Percentiles rank a stretch among this genome's conserved stretches.
phyloP scores from a whole-genome alignment of 768 basidiomycete genomes.

The Amanita rubescens region DNA sequence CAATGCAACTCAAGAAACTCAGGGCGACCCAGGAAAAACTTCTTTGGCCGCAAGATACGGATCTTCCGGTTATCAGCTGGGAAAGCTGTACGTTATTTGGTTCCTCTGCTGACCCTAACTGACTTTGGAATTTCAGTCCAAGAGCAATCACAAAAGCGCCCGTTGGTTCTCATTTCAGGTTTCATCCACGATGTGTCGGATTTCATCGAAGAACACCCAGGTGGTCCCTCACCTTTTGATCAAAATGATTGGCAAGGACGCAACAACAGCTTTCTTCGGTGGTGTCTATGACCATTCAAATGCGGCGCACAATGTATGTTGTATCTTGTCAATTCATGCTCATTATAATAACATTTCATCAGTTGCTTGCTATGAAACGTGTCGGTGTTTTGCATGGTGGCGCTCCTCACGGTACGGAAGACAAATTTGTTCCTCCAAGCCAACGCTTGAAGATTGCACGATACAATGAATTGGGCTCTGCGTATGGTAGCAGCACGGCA shows the following conservation, averaged over 20 bases:
- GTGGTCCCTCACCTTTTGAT: conserved; percentile 79
- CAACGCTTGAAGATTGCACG: conserved; percentile 65
- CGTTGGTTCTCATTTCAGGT: conserved; percentile 80
- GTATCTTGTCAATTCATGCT: not conserved
- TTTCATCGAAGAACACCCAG: conserved; percentile 89
- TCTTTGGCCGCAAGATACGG: conserved; percentile 71
- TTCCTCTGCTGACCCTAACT: not conserved
- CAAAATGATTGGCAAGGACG: conserved; percentile 85
- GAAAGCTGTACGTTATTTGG: conserved; percentile 58
- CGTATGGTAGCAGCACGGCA: conserved; percentile 46
- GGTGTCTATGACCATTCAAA: conserved; percentile 87
- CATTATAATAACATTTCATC: conserved; percentile 9
- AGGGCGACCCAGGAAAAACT: conserved; percentile 70
- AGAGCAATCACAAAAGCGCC: conserved; percentile 70
- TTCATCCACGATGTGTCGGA: conserved; percentile 86
- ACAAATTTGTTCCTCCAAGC: conserved; percentile 62
- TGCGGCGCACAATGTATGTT: conserved; percentile 73
- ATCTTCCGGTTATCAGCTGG: conserved; percentile 81
- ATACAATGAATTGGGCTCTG: conserved; percentile 53
- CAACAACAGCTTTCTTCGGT: conserved; percentile 91
- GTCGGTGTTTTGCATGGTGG: conserved; percentile 59
- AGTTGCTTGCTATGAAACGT: conserved; percentile 59
- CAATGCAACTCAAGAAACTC: conserved; percentile 89
- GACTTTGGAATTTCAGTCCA: conserved; percentile 42
- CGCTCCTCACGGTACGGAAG: conserved; percentile 49